Conservation (phyloP, 805 yeast genomes). For the Zygoascus flipseniorum region DNA sequence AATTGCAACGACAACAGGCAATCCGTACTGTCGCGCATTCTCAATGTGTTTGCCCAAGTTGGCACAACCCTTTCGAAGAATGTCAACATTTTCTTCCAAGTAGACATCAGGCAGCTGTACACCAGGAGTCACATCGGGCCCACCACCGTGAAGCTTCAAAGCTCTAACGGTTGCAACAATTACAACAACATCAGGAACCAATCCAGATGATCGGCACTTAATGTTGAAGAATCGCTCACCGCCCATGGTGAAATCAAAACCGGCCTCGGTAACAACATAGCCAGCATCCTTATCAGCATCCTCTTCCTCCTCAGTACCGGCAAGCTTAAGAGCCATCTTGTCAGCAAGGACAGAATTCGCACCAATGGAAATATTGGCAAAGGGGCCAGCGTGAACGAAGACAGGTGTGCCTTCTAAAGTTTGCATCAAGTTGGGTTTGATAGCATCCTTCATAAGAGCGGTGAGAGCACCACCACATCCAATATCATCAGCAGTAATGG, state of each 20-base stretch:
- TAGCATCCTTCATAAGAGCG: slow-evolving; percentile 90
- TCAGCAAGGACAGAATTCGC: slow-evolving; percentile 94
- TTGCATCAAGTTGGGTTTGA: slow-evolving; percentile 95
- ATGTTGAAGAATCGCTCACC: slow-evolving; percentile 96
- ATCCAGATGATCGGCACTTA: slow-evolving; percentile 87
- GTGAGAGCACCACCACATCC: slow-evolving; percentile 95
- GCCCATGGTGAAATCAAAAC: slow-evolving; percentile 98
- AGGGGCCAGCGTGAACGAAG: slow-evolving; percentile 96
- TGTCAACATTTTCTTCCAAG: slow-evolving; percentile 69
- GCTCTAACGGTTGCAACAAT: slow-evolving; percentile 95
- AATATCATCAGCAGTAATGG: slow-evolving; percentile 88
- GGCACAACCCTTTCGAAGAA: slow-evolving; percentile 70
- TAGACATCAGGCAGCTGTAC: slow-evolving; percentile 77
- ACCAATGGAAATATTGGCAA: slow-evolving; percentile 95
- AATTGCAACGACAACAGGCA: slow-evolving; percentile 92
- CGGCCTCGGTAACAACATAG: slow-evolving; percentile 94
- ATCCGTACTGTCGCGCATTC: slow-evolving; percentile 75
- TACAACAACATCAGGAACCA: slow-evolving; percentile 82
- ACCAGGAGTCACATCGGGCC: slow-evolving; percentile 94
- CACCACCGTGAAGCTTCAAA: slow-evolving; percentile 95
- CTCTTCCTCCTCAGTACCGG: slow-evolving; percentile 50
- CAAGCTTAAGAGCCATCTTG: slow-evolving; percentile 81
- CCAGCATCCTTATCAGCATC: slow-evolving; percentile 40
- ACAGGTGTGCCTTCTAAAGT: slow-evolving; percentile 97
- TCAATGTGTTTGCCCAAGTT: slow-evolving; percentile 85